Evolutionary conservation across 23 red algal genomes (phyloP).

Genomic region (Chondrus crispus): DNA sequence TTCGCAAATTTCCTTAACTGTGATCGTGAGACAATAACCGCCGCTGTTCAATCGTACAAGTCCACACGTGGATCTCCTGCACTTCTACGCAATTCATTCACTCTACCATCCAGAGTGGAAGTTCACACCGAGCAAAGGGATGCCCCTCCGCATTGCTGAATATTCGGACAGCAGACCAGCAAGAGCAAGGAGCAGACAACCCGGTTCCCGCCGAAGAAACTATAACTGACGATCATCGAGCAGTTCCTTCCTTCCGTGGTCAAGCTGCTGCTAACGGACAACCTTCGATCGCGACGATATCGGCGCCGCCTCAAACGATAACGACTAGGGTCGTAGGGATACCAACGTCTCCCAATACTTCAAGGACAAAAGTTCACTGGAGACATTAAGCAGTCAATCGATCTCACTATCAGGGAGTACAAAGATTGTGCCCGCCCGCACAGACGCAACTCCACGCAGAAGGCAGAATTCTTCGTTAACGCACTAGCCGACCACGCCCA

Average conservation of each 20-base stretch:
- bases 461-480: neutral
- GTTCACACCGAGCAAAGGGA: neutral
- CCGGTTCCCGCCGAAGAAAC: neutral
- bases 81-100: neutral
- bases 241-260: neutral
- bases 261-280: neutral
- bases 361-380: constrained; percentile 1
- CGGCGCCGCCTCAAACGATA: neutral
- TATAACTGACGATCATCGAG: neutral
- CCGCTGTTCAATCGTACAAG: neutral
- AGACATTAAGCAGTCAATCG: neutral
- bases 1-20: neutral
- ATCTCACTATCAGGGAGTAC: neutral
- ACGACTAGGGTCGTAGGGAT: neutral
- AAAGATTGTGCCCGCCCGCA: neutral
- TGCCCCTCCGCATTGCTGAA: no score
- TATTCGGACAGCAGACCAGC: no score
- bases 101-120: neutral
- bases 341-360: neutral
- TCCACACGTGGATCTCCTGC: neutral
- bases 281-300: neutral
- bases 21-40: neutral
- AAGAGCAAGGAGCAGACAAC: no score
- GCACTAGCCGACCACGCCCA: neutral
- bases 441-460: neutral